These are phyloP conservation scores for Gracilaria gracilis DNA, from an alignment of 23 red algal genomes.

Conservation along the genomic window DNA sequence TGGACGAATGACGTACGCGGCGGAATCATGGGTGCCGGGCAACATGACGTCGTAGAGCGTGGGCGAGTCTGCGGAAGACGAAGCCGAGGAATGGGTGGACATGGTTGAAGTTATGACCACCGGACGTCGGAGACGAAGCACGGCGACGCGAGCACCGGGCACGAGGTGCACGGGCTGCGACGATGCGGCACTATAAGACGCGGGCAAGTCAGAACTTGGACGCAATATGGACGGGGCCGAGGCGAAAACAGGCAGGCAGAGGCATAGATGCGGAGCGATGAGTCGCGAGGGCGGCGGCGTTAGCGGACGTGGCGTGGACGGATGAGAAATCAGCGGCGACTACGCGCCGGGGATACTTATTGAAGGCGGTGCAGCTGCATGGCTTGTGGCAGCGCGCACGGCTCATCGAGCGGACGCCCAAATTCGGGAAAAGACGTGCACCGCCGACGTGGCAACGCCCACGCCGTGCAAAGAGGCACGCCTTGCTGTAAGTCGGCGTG, in stretches of 20 bases:
- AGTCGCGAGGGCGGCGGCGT: not conserved
- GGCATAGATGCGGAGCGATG: not conserved
- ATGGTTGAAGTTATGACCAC: not conserved
- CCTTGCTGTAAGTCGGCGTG: not conserved
- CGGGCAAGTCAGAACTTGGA: not conserved
- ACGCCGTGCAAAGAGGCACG: not conserved
- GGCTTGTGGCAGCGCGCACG: not conserved
- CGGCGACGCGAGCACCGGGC: not conserved
- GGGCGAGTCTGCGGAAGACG: not conserved
- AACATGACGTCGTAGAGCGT: slow-evolving; percentile 76
- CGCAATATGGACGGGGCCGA: not conserved
- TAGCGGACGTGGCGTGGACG: not conserved
- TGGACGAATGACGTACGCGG: slow-evolving; percentile 59
- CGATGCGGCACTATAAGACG: not conserved
- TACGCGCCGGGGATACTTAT: not conserved
- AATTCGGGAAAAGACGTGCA: not conserved
- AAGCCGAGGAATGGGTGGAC: slow-evolving; percentile 26
- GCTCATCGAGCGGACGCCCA: not conserved
- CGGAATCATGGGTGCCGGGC: slow-evolving; percentile 75
- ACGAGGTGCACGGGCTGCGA: not conserved
- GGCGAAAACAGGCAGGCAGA: not conserved
- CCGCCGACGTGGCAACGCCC: slow-evolving; percentile 15
- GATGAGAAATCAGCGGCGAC: not conserved
- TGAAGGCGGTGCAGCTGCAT: not conserved
- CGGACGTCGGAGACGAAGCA: not conserved